Percentiles rank a stretch among this genome's conserved stretches.
Conservation (phyloP, 768 basidiomycete genomes). For the Boletus rufocinnamomeus region DNA sequence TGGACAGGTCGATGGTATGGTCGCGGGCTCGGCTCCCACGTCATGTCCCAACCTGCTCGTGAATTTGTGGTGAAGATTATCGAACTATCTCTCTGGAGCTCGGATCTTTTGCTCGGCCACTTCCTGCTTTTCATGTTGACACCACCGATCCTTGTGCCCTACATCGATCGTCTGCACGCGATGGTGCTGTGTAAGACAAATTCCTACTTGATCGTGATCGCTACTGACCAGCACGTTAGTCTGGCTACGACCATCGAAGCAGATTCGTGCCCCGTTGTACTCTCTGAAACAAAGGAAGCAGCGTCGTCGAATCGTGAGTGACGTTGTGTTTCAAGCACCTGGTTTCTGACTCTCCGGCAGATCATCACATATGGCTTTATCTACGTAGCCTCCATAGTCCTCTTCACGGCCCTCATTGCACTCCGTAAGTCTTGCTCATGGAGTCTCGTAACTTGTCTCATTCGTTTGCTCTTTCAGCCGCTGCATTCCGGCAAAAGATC, state of each 20-base stretch:
- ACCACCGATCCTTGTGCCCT: slow-evolving; percentile 86
- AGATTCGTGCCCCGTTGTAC: slow-evolving; percentile 90
- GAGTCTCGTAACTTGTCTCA: slow-evolving; percentile 11
- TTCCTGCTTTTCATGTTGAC: slow-evolving; percentile 89
- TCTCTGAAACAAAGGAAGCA: slow-evolving; percentile 87
- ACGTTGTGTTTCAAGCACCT: neutral
- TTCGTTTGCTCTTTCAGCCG: slow-evolving; percentile 43
- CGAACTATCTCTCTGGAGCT: slow-evolving; percentile 93
- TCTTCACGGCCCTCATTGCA: slow-evolving; percentile 76
- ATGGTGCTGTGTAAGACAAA: slow-evolving; percentile 72
- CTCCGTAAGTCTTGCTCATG: slow-evolving; percentile 59
- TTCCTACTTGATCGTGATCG: slow-evolving; percentile 9
- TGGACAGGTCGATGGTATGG: slow-evolving; percentile 99
- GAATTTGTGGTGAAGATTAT: slow-evolving; percentile 98
- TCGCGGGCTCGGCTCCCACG: slow-evolving; percentile 84
- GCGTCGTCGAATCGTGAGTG: slow-evolving; percentile 83
- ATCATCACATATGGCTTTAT: slow-evolving; percentile 82
- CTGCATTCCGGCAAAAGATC: slow-evolving; percentile 59
- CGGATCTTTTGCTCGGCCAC: slow-evolving; percentile 87
- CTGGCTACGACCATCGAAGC: slow-evolving; percentile 94
- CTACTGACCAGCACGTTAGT: slow-evolving; percentile 48
- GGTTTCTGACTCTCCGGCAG: slow-evolving; percentile 38
- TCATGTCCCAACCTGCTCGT: slow-evolving; percentile 96
- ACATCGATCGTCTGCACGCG: slow-evolving; percentile 88
- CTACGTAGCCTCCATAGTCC: slow-evolving; percentile 65